These are phyloP conservation scores for Cylindrotheca closterium DNA, from an alignment of 108 stramenopile genomes.

Conservation along the genomic window DNA sequence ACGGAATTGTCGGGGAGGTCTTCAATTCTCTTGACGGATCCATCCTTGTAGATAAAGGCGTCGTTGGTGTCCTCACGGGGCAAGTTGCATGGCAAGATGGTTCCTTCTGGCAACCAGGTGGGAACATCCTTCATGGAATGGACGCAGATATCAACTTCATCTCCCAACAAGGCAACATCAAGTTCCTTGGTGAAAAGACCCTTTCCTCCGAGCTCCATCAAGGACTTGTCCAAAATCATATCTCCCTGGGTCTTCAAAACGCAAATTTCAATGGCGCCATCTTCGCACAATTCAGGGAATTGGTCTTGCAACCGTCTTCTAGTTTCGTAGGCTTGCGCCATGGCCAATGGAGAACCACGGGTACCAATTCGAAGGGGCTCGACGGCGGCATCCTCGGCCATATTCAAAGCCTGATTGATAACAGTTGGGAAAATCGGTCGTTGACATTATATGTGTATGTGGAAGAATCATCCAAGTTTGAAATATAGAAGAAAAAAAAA, in stretches of 20 bases:
- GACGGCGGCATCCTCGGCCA: slow-evolving; percentile 67
- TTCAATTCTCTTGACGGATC: slow-evolving; percentile 69
- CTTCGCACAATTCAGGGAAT: slow-evolving; percentile 91
- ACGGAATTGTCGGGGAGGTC: slow-evolving; percentile 92
- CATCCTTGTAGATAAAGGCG: slow-evolving; percentile 81
- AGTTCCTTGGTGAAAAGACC: slow-evolving; percentile 99
- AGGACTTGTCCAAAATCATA: slow-evolving; percentile 98
- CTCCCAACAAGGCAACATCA: slow-evolving; percentile 92
- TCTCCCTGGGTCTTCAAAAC: slow-evolving; percentile 99
- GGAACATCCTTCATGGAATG: slow-evolving; percentile 99
- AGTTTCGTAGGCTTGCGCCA: slow-evolving; percentile 99
- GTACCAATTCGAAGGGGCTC: slow-evolving; percentile 95
- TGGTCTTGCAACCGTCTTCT: slow-evolving; percentile 81
- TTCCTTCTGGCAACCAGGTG: slow-evolving; percentile 97
- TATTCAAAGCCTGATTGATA: slow-evolving; percentile 64
- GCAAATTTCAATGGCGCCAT: slow-evolving; percentile 96
- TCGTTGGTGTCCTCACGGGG: slow-evolving; percentile 98
- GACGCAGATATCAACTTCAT: slow-evolving; percentile 99
- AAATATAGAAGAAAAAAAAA: slow-evolving; percentile 2
- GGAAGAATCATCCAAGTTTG: slow-evolving; percentile 3
- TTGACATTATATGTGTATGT: background rate
- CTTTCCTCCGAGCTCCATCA: slow-evolving; percentile 99
- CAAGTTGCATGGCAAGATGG: slow-evolving; percentile 96
- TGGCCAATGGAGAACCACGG: slow-evolving; percentile 95
- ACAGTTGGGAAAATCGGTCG: background rate